Base-by-base conservation (phyloP, 1,139 yeast species). In the Candida tetrigidarum region DNA sequence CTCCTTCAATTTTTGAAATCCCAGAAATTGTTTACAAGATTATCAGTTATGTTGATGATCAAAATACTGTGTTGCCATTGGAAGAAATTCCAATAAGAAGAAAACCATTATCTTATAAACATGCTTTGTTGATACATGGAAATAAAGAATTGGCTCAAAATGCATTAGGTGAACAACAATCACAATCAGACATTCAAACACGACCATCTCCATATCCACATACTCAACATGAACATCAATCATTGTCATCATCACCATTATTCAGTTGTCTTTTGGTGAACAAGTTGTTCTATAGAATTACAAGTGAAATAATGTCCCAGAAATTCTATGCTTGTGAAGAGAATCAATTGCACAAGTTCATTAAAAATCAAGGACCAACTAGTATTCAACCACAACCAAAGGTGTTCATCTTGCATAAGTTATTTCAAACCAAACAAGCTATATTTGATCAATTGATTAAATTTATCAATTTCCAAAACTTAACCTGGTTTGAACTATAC, bases 1-100 rank as follows among this genome's bases (percentile, higher is more conserved):
- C 29, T 14, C 80, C 76, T 46, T 67, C 70, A 18, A 85, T 90
- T 5, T 85, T 90, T 57, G 73, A 74, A 42, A 82, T 86, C 15
- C 96, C 97, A 0, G 97, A 91, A 62, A 84, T 91, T 45, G 71
- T 90, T 15, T 66, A 75, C 51, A 71, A 74, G 47, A 86, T 91
- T 12, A 57, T 90, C 22, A 68, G 71, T 19, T 80, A 71, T 60
- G 83, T 88, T 11, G 88, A 86, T 39, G 66, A 68, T 28, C 72
- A 67, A 49, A 61, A 57, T 43, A 67, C 80, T 5, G 60, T 62
- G 4, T 69, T 82, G 14, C 90, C 93, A 2, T 78, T 74, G 45
- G 92, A 86, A 57, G 63, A 63, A 10, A 64, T 80, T 0, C 86
- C 87, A 33, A 60, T 74, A 0, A 66, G 95, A 52, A 75, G 95